A percentile compares a stretch with the other conserved stretches of the same genome.
These are phyloP conservation scores for Lachancea fermentati DNA, from an alignment of 805 yeast species.

Conservation along the genomic window DNA sequence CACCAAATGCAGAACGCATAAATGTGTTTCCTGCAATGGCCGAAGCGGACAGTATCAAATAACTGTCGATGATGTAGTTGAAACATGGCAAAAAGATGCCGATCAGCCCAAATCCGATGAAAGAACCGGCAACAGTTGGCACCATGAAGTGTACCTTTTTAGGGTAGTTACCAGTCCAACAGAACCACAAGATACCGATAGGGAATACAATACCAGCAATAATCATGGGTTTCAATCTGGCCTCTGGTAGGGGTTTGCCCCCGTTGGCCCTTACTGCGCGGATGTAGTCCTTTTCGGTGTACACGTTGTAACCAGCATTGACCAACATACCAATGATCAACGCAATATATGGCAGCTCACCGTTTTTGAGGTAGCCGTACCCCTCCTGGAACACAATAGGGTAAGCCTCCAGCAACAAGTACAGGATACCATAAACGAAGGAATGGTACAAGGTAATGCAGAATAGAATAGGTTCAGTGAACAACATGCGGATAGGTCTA, in stretches of 20 bases:
- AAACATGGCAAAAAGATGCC: slow-evolving; percentile 63
- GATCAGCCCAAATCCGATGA: slow-evolving; percentile 63
- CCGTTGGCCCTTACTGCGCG: slow-evolving; percentile 44
- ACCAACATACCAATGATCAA: slow-evolving; percentile 61
- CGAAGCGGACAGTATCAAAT: slow-evolving; percentile 68
- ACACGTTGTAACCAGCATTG: slow-evolving; percentile 51
- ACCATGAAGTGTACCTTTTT: slow-evolving; percentile 71
- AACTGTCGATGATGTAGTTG: slow-evolving; percentile 69
- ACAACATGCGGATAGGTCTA: slow-evolving; percentile 64
- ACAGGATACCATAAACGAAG: slow-evolving; percentile 74
- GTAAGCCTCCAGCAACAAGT: slow-evolving; percentile 66
- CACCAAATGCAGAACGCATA: slow-evolving; percentile 62
- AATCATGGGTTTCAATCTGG: slow-evolving; percentile 72
- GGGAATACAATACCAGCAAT: slow-evolving; percentile 67
- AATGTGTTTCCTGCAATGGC: slow-evolving; percentile 72
- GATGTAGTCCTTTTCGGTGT: slow-evolving; percentile 48
- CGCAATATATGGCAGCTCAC: slow-evolving; percentile 74
- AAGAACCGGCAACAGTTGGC: slow-evolving; percentile 62
- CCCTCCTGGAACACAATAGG: slow-evolving; percentile 63
- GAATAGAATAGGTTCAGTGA: slow-evolving; percentile 68
- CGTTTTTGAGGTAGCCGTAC: slow-evolving; percentile 46
- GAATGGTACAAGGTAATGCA: slow-evolving; percentile 65
- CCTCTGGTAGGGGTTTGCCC: slow-evolving; percentile 68
- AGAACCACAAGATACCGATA: slow-evolving; percentile 76
- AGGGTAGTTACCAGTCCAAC: slow-evolving; percentile 81